phyloP scores from a whole-genome alignment of 1,284 basidiomycete species.

The Cryptococcus wingfieldii region DNA sequence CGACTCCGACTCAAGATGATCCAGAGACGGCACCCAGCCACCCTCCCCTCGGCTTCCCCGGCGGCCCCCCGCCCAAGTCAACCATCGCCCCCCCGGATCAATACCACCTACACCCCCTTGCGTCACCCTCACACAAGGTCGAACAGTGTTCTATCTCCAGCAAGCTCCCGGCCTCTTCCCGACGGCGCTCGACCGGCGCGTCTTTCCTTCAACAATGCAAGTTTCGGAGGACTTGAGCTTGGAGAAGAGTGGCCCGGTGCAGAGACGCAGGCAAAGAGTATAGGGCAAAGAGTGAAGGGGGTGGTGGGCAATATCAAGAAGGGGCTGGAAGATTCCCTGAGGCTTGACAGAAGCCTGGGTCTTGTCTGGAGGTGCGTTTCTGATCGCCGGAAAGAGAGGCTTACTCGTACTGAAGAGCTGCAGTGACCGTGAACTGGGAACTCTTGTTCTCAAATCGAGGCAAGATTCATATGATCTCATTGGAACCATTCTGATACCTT shows the following conservation, averaged over 20 bases:
- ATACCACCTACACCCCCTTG: neutral
- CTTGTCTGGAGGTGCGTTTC: slow-evolving; percentile 42
- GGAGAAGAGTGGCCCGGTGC: slow-evolving; percentile 2
- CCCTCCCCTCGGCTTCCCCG: no score
- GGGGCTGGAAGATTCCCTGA: slow-evolving; percentile 34
- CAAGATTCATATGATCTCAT: slow-evolving; percentile 13
- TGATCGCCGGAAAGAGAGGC: neutral
- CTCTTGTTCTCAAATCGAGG: slow-evolving; percentile 42
- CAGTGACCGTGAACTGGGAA: slow-evolving; percentile 46
- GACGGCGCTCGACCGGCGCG: no score
- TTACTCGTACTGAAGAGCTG: neutral
- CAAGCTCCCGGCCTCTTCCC: no score
- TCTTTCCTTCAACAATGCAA: neutral
- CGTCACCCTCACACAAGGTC: neutral
- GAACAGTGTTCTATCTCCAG: no score
- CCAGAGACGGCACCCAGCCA: no score
- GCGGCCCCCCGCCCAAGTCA: no score
- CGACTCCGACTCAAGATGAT: no score
- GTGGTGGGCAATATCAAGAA: slow-evolving; percentile 13
- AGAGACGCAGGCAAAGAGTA: neutral
- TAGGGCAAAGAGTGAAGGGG: slow-evolving; percentile 3
- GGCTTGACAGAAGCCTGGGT: slow-evolving; percentile 36
- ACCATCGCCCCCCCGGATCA: neutral
- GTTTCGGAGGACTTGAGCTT: neutral
- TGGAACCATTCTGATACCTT: neutral